These are phyloP conservation scores for Plasmodium malariae DNA, from an alignment of 169 alveolate genomes.

Conservation along the genomic window DNA sequence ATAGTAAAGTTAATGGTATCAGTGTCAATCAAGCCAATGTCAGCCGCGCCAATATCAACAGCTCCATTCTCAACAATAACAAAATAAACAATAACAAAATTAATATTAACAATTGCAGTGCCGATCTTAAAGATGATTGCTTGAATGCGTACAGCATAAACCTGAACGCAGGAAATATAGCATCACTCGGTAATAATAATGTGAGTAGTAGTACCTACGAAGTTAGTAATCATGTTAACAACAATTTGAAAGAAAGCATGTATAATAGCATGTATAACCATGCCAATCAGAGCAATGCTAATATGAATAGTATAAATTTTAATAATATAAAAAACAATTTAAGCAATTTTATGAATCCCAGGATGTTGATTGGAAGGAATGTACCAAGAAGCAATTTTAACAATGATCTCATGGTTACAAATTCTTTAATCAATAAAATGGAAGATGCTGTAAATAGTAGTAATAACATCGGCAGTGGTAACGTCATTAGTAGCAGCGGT, in stretches of 20 bases:
- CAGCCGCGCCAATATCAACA: too few species aligned
- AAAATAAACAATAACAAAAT: background rate
- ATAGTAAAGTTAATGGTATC: too few species aligned
- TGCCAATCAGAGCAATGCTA: background rate
- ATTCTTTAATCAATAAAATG: background rate
- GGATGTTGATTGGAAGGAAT: background rate
- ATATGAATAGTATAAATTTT: background rate
- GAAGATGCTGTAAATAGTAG: too few species aligned
- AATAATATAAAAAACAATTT: conserved; percentile 5
- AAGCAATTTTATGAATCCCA: conserved; percentile 19
- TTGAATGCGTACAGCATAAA: background rate
- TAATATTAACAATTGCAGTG: background rate
- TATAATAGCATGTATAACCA: conserved; percentile 38
- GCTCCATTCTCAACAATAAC: too few species aligned
- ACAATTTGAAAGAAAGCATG: conserved; percentile 18
- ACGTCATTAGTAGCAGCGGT: too few species aligned
- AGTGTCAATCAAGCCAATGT: too few species aligned
- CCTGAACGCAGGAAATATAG: conserved; percentile 5
- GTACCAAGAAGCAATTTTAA: background rate
- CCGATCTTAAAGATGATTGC: background rate
- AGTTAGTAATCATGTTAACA: background rate
- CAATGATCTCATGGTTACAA: background rate
- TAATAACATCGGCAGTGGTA: too few species aligned
- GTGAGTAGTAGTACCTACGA: conserved; percentile 7
- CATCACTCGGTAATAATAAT: background rate